phyloP scores from a whole-genome alignment of 2,329 filamentous ascomycete genomes.

The Phialophora chinensis region DNA sequence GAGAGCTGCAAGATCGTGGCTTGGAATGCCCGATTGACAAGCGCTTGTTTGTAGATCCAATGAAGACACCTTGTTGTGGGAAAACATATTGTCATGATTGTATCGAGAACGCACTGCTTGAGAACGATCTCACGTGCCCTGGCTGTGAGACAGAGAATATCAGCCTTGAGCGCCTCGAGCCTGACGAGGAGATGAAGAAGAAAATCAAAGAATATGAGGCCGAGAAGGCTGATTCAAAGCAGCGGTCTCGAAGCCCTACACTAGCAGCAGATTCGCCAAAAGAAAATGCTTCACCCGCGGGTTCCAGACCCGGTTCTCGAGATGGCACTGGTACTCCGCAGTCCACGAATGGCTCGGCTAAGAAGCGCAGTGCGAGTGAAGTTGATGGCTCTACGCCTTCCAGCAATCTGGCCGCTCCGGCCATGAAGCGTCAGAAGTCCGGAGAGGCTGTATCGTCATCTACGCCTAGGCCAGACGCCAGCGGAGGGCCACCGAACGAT shows the following conservation, averaged over 20 bases:
- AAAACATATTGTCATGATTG: slow-evolving; percentile 99
- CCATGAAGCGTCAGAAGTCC: slow-evolving; percentile 53
- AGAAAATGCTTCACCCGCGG: slow-evolving; percentile 20
- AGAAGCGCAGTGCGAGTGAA: slow-evolving; percentile 81
- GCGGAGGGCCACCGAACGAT: slow-evolving; percentile 4
- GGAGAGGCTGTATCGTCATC: slow-evolving; percentile 44
- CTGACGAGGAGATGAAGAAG: slow-evolving; percentile 77
- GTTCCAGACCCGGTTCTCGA: slow-evolving; percentile 32
- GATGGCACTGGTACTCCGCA: slow-evolving; percentile 34
- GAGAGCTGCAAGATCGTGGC: slow-evolving; percentile 85
- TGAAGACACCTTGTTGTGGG: slow-evolving; percentile 97
- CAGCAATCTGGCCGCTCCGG: slow-evolving; percentile 48
- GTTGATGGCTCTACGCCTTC: slow-evolving; percentile 64
- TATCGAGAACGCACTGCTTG: slow-evolving; percentile 98
- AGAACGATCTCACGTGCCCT: slow-evolving; percentile 96
- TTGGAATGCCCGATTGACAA: slow-evolving; percentile 96
- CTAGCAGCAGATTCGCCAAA: slow-evolving; percentile 33
- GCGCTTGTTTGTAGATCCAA: slow-evolving; percentile 96
- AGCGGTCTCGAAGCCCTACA: slow-evolving; percentile 43
- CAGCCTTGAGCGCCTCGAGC: slow-evolving; percentile 85
- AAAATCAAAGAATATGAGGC: slow-evolving; percentile 78
- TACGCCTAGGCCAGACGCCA: slow-evolving; percentile 40
- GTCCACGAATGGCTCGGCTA: slow-evolving; percentile 53
- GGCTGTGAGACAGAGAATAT: slow-evolving; percentile 89
- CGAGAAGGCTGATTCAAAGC: slow-evolving; percentile 55